Evolutionary conservation across 2,329 filamentous ascomycete genomes (phyloP).

Genomic region (Calonectria montana): DNA sequence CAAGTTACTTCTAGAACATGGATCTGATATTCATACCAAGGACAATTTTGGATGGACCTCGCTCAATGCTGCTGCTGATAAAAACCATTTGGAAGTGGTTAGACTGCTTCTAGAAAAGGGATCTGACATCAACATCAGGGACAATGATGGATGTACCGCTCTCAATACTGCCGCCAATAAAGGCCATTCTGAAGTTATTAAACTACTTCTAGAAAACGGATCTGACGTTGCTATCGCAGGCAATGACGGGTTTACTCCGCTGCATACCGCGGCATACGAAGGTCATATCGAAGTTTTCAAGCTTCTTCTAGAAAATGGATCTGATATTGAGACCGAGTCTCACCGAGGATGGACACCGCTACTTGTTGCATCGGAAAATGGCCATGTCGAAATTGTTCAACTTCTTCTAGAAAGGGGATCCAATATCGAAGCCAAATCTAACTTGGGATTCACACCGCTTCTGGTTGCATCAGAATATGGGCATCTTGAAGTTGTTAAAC

Average conservation of each 20-base stretch:
- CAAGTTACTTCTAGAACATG: not conserved
- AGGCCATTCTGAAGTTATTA: too few relatives aligned
- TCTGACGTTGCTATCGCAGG: not conserved
- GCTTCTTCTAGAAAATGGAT: not conserved
- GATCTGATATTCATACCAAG: not conserved
- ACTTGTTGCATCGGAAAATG: not conserved
- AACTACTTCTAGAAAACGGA: not conserved
- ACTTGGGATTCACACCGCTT: too few relatives aligned
- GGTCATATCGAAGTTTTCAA: not conserved
- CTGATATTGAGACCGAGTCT: not conserved
- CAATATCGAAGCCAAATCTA: not conserved
- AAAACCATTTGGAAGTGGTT: not conserved
- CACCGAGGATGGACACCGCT: too few relatives aligned
- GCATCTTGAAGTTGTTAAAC: not conserved
- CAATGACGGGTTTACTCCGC: not conserved
- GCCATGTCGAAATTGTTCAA: not conserved
- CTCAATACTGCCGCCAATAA: too few relatives aligned
- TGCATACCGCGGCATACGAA: not conserved
- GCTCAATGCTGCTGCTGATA: not conserved
- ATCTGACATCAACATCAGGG: not conserved
- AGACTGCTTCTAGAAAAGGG: not conserved
- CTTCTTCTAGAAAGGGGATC: not conserved
- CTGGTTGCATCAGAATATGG: not conserved
- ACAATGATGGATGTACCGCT: too few relatives aligned
- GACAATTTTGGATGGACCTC: not conserved